Conservation (phyloP, 352 stramenopile species). For the Globisporangium cylindrosporum region DNA sequence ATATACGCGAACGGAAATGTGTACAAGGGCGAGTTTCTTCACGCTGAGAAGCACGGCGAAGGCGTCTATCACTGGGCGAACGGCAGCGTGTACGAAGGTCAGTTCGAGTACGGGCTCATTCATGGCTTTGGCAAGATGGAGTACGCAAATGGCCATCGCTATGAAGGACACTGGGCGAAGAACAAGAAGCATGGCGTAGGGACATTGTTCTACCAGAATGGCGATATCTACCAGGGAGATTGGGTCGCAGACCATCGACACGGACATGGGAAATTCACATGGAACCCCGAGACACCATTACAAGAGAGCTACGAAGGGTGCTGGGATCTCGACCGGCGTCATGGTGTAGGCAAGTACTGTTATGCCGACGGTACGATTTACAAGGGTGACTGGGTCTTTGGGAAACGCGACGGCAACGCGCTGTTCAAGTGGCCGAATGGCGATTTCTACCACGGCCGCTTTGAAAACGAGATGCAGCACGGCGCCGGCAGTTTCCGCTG, state of each 20-base stretch:
- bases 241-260: conserved; percentile 62
- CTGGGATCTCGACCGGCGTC: conserved; percentile 58
- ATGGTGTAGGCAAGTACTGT: conserved; percentile 58
- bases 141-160: conserved; percentile 66
- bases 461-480: conserved; percentile 78
- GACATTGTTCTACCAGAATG: conserved; percentile 76
- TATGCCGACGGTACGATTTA: conserved; percentile 67
- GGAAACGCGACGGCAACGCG: conserved; percentile 73
- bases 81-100: conserved; percentile 73
- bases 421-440: conserved; percentile 84
- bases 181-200: conserved; percentile 83
- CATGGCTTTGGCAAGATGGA: conserved; percentile 48
- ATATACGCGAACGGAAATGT: conserved; percentile 83
- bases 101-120: conserved; percentile 70
- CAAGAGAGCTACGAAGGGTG: conserved; percentile 81
- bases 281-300: conserved; percentile 43
- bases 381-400: conserved; percentile 58
- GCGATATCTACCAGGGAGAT: conserved; percentile 76
- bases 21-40: conserved; percentile 65
- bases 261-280: conserved; percentile 56
- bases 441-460: conserved; percentile 81
- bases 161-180: conserved; percentile 55
- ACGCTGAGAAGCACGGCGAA: conserved; percentile 64
- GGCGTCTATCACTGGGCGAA: conserved; percentile 69
- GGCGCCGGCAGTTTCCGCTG: conserved; percentile 70